These are phyloP conservation scores for Strigomonas oncopelti DNA, from an alignment of 208 protist species.

Conservation along the genomic window DNA sequence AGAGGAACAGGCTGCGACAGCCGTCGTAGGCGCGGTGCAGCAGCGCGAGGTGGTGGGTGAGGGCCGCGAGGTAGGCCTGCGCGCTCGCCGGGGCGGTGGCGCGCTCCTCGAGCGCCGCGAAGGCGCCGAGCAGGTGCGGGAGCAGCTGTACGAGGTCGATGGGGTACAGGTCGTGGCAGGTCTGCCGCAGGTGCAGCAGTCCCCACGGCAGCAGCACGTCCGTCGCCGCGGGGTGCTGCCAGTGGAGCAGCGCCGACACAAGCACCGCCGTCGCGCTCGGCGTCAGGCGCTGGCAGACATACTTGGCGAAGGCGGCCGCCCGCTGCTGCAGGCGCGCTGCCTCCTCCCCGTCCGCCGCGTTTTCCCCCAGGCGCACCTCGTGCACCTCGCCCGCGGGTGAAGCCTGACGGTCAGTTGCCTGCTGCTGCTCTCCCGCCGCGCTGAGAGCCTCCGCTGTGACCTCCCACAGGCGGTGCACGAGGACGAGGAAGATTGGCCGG, in stretches of 20 bases:
- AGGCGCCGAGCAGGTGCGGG: slow-evolving; percentile 30
- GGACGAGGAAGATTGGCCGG: slow-evolving; percentile 48
- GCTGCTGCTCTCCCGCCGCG: background rate
- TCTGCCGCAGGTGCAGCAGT: slow-evolving; percentile 33
- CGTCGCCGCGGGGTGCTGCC: slow-evolving; percentile 7
- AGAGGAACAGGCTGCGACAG: slow-evolving; percentile 61
- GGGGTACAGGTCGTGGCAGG: slow-evolving; percentile 55
- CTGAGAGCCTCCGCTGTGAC: slow-evolving; percentile 18
- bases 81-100: background rate
- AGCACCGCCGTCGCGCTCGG: slow-evolving; percentile 64
- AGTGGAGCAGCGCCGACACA: slow-evolving; percentile 30
- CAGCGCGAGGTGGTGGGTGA: slow-evolving; percentile 8
- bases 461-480: slow-evolving; percentile 51
- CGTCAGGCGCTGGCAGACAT: slow-evolving; percentile 27
- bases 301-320: slow-evolving; percentile 8
- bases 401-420: background rate
- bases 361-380: background rate
- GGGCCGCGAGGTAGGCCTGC: slow-evolving; percentile 5
- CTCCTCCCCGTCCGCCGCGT: background rate
- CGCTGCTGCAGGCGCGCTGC: slow-evolving; percentile 11
- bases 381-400: background rate
- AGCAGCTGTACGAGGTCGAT: slow-evolving; percentile 68
- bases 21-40: slow-evolving; percentile 66
- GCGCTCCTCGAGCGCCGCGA: slow-evolving; percentile 9
- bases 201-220: slow-evolving; percentile 29